Evolutionary conservation across 2,329 filamentous ascomycete species (phyloP).

Genomic region (Talaromyces verruculosus): DNA sequence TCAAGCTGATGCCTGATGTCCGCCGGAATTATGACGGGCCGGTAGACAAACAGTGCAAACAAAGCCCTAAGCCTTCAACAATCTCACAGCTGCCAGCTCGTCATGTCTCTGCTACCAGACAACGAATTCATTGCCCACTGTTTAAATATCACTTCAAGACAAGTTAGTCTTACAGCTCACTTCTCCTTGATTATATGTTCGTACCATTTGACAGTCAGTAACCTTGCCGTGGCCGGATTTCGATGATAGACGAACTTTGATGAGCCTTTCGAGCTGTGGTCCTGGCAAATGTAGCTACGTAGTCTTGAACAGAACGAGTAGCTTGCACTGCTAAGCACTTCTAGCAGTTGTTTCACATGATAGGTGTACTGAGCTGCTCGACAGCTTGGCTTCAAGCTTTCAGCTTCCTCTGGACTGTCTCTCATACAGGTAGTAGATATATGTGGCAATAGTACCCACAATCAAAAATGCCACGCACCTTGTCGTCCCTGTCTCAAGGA

Average conservation of each 20-base stretch:
- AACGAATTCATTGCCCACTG: background rate
- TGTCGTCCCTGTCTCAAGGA: background rate
- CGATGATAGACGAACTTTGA: background rate
- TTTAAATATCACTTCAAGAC: background rate
- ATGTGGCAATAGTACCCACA: background rate
- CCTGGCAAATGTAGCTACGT: background rate
- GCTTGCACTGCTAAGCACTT: background rate
- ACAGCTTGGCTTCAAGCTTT: background rate
- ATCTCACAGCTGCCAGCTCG: background rate
- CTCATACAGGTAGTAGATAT: too few relatives aligned
- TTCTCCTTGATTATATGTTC: background rate
- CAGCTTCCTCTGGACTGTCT: background rate
- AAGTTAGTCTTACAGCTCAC: background rate
- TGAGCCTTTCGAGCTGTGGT: background rate
- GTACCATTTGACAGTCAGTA: background rate
- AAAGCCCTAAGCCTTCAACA: background rate
- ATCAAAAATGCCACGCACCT: conserved; percentile 1
- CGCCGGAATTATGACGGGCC: conserved; percentile 18
- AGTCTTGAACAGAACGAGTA: background rate
- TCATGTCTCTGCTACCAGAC: background rate
- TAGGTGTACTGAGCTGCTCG: background rate
- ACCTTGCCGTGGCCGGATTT: background rate
- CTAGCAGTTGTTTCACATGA: background rate
- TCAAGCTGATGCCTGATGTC: conserved; percentile 11
- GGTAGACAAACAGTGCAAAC: conserved; percentile 19